Base-by-base conservation (phyloP, 2,329 filamentous ascomycete species). In the Apiospora aurea region DNA sequence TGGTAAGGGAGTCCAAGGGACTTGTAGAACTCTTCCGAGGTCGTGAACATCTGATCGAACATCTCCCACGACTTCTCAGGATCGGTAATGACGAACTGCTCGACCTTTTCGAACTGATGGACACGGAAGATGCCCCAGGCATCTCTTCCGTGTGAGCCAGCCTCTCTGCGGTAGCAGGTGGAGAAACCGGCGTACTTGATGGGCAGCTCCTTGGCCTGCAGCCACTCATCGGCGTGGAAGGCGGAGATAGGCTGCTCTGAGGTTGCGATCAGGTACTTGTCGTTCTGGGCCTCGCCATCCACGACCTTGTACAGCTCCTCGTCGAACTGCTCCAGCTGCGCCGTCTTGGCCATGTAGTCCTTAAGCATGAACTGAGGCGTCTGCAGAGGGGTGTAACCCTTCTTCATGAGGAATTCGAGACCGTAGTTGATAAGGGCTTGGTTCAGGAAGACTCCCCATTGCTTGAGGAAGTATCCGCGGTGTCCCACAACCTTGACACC, bases 41-140 rank as follows among this genome's bases (percentile, higher is more conserved):
- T 93, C 70, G 86, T 85, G 78, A 98, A 96, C 96, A 99, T 99
- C 75, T 93, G 88, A 71, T 99, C 95, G 78, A 98, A 98, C 73
- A 92, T 91, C 80, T 97, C 90, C 95, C 95, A 98, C 67, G 94
- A 97, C 79, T 96, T 92, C 79, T 97, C 94, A 0, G 94, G 95
- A 78, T 97, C 93, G 75, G 93, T 90, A 80, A 83, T 77, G 70
- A 82, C 79, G 73, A 86, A 85, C 75, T 86, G 84, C 77, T 86
- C 84, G 16, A 86, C 92, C 89, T 97, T 98, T 83, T 98, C 96
- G 79, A 98, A 99, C 82, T 99, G 96, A 82, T 99, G 96, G 41
- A 98, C 95, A 75, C 96, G 92, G 89, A 98, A 99, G 74, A 98
- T 94, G 71, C 96, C 96, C 96, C 96, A 99, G 1, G 96, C 96